Evolutionary conservation across 306 rosid species (phyloP), one percentile per base, ranked within the genome.

Genomic region (Oxytropis ochrocephala): DNA sequence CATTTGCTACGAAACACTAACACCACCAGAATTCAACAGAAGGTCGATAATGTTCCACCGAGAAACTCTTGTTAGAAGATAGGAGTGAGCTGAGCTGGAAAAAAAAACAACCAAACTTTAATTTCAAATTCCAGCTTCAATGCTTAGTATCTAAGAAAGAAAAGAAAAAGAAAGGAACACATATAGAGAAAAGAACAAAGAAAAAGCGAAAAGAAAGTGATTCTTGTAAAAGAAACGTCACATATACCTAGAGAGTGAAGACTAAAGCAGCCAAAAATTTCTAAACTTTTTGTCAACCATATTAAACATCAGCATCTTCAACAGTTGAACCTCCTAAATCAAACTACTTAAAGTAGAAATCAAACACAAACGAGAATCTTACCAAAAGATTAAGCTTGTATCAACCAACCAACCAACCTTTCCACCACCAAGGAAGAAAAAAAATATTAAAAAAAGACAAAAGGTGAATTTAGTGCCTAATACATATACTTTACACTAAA

Each of bases 141-240:
- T 48, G 46, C 84, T 82, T 83, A 75, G 78, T 55, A 30, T 36
- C 27, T 46, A 80, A 78, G 84, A 77, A 76, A 78, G 27, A 57
- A 68, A 77, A 73, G 65, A 6, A 52, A 49, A 52, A 67, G 72
- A 76, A 62, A 41, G 64, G 70, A 80, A 55, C 63, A 76, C 39
- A 58, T 24, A 78, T 47, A 48, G 64, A 56, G 85, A 84, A 82
- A 88, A 86, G 87, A 86, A 82, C 79, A 85, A 75, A 79, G 79
- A 74, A 46, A 82, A 38, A 2, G 11, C 1, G 7, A 5, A 8
- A 75, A 59, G 67, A 19, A 38, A 59, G 50, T 82, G 84, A 88
- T 84, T 91, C 86, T 76, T 78, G 42, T 27, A 74, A 84, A 82
- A 86, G 78, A 58, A 78, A 76, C 59, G 66, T 79, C 84, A 67